Evolutionary conservation across 2,329 filamentous ascomycete species (phyloP), one percentile per base, ranked within the genome.

Genomic region (Pyrenophora teres): DNA sequence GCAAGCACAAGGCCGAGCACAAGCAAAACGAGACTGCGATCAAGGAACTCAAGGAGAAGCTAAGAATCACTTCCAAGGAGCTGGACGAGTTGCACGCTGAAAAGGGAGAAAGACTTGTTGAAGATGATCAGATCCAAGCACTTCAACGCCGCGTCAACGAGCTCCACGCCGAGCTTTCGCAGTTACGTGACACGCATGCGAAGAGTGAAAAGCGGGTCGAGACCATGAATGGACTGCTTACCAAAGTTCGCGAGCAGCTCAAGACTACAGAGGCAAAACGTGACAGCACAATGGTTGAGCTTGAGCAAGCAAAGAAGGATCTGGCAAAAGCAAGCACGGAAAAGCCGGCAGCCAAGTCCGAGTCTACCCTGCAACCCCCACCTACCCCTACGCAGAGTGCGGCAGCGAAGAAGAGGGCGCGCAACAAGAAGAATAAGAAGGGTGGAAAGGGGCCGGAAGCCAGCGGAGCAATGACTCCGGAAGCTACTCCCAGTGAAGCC

Each of bases 381-480:
- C 50, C 57, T 21, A 52, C 63, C 15, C 61, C 63, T 25, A 43
- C 63, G 13, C 67, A 70, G 3, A 69, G 74, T 12, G 73, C 67
- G 12, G 73, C 78, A 9, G 76, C 77, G 52, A 93, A 92, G 76
- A 95, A 91, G 72, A 95, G 90, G 73, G 95, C 92, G 59, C 46
- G 47, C 13, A 79, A 78, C 60, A 79, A 90, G 71, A 96, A 93
- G 79, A 96, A 95, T 82, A 89, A 87, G 75, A 93, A 92, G 78
- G 85, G 83, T 15, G 83, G 81, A 27, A 84, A 83, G 57, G 60
- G 49, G 19, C 40, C 52, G 5, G 65, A 66, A 7, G 72, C 60
- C 3, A 39, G 48, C 8, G 71, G 74, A 6, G 74, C 78, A 15
- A 63, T 65, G 15, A 64, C 72, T 9, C 58, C 68, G 6, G 71